phyloP scores from a whole-genome alignment of 108 stramenopile species.

The Licmophora abbreviata region DNA sequence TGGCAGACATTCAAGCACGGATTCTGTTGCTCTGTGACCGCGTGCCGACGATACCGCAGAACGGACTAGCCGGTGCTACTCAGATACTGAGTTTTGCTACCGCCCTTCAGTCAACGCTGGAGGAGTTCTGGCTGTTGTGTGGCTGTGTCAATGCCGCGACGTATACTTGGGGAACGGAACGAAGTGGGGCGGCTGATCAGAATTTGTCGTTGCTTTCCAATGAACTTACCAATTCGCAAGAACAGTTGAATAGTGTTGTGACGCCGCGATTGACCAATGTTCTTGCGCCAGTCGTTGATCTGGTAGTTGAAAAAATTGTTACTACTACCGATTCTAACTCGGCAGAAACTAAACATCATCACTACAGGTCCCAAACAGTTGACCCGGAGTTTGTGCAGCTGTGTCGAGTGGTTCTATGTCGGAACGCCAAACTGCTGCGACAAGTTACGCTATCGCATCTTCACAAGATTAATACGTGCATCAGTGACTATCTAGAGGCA shows the following conservation, averaged over 20 bases:
- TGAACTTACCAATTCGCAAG: constrained; percentile 63
- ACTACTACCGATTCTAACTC: constrained; percentile 8
- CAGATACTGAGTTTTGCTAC: constrained; percentile 49
- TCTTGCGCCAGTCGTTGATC: constrained; percentile 66
- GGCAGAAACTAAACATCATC: constrained; percentile 52
- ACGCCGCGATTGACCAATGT: constrained; percentile 68
- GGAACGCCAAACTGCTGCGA: constrained; percentile 62
- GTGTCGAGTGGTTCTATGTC: constrained; percentile 43
- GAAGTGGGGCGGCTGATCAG: constrained; percentile 73
- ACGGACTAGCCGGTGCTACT: constrained; percentile 19
- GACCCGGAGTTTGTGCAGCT: constrained; percentile 59
- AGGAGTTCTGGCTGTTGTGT: constrained; percentile 60
- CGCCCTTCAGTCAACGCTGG: constrained; percentile 45
- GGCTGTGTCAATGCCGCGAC: constrained; percentile 60
- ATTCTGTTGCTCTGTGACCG: constrained; percentile 21
- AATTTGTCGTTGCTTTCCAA: constrained; percentile 46
- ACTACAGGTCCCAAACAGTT: constrained; percentile 44
- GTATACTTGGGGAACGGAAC: constrained; percentile 81
- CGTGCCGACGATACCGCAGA: constrained; percentile 32
- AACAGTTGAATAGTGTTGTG: constrained; percentile 50
- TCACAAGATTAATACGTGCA: constrained; percentile 39
- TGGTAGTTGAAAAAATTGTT: constrained; percentile 51
- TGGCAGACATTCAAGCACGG: constrained; percentile 32
- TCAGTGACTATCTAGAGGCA: constrained; percentile 66
- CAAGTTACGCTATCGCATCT: constrained; percentile 58